Percentiles rank a stretch among this genome's conserved stretches.
Conservation (phyloP, 78 protist genomes). For the Pigoraptor vietnamica region DNA sequence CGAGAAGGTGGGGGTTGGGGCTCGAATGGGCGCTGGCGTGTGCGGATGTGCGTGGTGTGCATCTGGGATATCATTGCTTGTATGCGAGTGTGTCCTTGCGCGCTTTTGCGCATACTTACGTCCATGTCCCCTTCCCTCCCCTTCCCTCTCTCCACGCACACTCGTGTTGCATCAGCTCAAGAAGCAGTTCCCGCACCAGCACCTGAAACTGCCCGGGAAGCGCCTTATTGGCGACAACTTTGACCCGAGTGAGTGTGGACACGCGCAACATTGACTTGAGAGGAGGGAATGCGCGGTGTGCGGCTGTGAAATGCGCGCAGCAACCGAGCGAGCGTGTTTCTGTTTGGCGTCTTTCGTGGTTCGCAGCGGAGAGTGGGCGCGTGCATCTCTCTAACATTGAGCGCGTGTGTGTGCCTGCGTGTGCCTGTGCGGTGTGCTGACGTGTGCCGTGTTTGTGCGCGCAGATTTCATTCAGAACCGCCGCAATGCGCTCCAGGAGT, state of each 20-base stretch:
- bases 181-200: background rate
- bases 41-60: too few relatives aligned
- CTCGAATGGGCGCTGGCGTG: too few relatives aligned
- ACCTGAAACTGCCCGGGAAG: background rate
- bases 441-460: background rate
- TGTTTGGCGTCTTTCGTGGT: too few relatives aligned
- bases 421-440: background rate
- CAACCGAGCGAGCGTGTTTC: too few relatives aligned
- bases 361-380: too few relatives aligned
- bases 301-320: too few relatives aligned
- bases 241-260: background rate
- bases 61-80: background rate
- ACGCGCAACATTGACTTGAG: too few relatives aligned
- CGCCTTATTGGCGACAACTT: constrained; percentile 2
- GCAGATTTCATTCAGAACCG: background rate
- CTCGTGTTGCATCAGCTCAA: background rate
- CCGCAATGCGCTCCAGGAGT: background rate
- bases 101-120: background rate
- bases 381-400: too few relatives aligned
- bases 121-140: background rate
- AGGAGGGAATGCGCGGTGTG: too few relatives aligned
- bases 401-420: background rate
- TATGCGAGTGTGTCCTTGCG: background rate
- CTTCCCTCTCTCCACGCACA: too few relatives aligned
- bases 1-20: background rate